Percentiles rank a stretch among this genome's conserved stretches.
phyloP scores from a whole-genome alignment of 176 grass and related monocot genomes.

The bread wheat (Triticum aestivum) region DNA sequence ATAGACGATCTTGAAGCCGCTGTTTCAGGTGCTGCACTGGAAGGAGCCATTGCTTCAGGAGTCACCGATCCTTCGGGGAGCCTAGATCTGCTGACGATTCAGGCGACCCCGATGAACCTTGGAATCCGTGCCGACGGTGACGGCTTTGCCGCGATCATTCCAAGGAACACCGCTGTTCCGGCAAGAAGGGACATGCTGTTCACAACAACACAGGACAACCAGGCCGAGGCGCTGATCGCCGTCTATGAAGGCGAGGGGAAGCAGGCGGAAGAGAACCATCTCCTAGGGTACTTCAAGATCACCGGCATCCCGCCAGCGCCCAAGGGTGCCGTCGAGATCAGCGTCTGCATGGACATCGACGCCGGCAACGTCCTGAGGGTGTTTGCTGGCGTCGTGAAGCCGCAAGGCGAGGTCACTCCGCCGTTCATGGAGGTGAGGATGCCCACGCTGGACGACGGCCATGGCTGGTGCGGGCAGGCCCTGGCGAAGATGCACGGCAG shows the following conservation, averaged over 20 bases:
- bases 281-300: conserved; percentile 69
- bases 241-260: conserved; percentile 69
- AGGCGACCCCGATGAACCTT: conserved; percentile 56
- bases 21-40: conserved; percentile 60
- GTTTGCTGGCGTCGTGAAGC: conserved; percentile 39
- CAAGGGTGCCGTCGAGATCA: conserved; percentile 52
- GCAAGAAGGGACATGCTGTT: conserved; percentile 62
- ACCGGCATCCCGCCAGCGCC: conserved; percentile 44
- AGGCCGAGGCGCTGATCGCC: conserved; percentile 49
- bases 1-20: conserved; percentile 60
- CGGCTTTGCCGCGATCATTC: conserved; percentile 33
- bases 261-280: conserved; percentile 49
- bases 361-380: conserved; percentile 51
- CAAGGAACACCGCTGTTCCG: conserved; percentile 56
- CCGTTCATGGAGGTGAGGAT: conserved; percentile 69
- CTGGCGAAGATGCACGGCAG: conserved; percentile 46
- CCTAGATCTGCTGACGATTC: conserved; percentile 63
- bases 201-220: conserved; percentile 49
- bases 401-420: neutral
- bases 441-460: conserved; percentile 64
- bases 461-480: conserved; percentile 60
- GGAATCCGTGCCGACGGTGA: conserved; percentile 41
- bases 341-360: conserved; percentile 73
- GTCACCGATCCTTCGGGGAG: conserved; percentile 47
- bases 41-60: conserved; percentile 70